Evolutionary conservation across 768 basidiomycete genomes (phyloP).

Genomic region (Sporobolomyces phaffii): DNA sequence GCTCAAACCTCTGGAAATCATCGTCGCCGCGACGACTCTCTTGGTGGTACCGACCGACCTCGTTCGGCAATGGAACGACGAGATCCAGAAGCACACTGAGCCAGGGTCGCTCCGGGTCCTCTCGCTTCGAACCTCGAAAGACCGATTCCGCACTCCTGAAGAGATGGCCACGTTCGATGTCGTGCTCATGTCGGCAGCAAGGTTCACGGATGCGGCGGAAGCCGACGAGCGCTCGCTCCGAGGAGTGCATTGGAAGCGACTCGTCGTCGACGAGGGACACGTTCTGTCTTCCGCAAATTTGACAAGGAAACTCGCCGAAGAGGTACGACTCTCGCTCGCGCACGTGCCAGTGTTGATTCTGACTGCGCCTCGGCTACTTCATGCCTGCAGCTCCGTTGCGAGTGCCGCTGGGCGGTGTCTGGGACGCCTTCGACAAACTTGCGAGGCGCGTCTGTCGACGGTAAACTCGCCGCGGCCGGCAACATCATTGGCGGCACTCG

Average conservation of each 20-base stretch:
- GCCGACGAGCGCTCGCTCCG: slow-evolving; percentile 9
- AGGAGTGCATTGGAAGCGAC: slow-evolving; percentile 35
- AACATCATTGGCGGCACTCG: slow-evolving; percentile 18
- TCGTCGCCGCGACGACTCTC: slow-evolving; percentile 43
- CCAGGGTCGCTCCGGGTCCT: slow-evolving; percentile 37
- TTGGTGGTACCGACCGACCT: slow-evolving; percentile 46
- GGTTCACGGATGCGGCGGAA: slow-evolving; percentile 28
- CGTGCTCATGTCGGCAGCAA: slow-evolving; percentile 33
- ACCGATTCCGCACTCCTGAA: slow-evolving; percentile 33
- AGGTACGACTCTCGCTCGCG: slow-evolving; percentile 18
- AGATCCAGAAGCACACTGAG: slow-evolving; percentile 43
- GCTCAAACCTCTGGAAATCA: slow-evolving; percentile 29
- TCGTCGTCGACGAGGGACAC: slow-evolving; percentile 41
- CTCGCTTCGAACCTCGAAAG: slow-evolving; percentile 33
- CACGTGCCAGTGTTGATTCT: no score
- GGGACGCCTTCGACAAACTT: slow-evolving; percentile 42
- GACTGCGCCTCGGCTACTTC: no score
- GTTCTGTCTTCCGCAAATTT: slow-evolving; percentile 2
- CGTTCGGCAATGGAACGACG: slow-evolving; percentile 44
- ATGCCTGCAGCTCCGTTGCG: slow-evolving; percentile 27
- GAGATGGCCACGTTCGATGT: slow-evolving; percentile 43
- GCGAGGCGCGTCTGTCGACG: slow-evolving; percentile 21
- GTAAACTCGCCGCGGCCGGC: slow-evolving; percentile 13
- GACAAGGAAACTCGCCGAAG: slow-evolving; percentile 19
- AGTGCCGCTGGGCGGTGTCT: slow-evolving; percentile 35